These are phyloP conservation scores for Epichloe hybrida DNA, from an alignment of 2,329 filamentous ascomycete genomes.

Conservation along the genomic window DNA sequence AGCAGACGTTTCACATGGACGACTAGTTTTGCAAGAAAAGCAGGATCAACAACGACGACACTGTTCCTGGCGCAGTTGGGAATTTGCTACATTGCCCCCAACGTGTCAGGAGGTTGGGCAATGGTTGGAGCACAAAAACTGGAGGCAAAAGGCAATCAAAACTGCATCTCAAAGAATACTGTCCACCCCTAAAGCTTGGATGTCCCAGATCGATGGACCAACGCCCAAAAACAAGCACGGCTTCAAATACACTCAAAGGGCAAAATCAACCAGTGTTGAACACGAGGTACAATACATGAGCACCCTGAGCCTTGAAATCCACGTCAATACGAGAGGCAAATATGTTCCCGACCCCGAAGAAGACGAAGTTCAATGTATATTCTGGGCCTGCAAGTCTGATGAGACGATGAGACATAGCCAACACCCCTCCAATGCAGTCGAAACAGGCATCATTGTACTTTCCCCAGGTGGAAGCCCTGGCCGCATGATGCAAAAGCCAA, in stretches of 20 bases:
- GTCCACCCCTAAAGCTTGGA: conserved; percentile 21
- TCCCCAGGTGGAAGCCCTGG: conserved; percentile 47
- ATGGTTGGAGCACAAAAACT: conserved; percentile 44
- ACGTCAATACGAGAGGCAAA: conserved; percentile 73
- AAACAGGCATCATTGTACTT: conserved; percentile 61
- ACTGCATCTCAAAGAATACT: conserved; percentile 9
- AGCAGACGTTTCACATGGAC: conserved; percentile 32
- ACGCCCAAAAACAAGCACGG: conserved; percentile 72
- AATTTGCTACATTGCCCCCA: conserved; percentile 59
- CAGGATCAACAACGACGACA: conserved; percentile 33
- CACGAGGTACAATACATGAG: conserved; percentile 92
- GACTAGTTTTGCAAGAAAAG: conserved; percentile 31
- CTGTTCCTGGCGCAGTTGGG: conserved; percentile 56
- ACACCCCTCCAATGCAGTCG: conserved; percentile 32
- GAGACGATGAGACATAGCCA: conserved; percentile 29
- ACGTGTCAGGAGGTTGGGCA: conserved; percentile 50
- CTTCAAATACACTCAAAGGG: conserved; percentile 74
- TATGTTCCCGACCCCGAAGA: conserved; percentile 80
- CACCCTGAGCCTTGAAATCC: conserved; percentile 84
- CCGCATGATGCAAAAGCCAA: conserved; percentile 47
- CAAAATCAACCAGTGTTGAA: conserved; percentile 59
- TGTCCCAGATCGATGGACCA: conserved; percentile 80
- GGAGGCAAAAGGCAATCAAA: conserved; percentile 9
- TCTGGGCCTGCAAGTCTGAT: conserved; percentile 79
- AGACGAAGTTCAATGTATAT: conserved; percentile 77